Evolutionary conservation across 1,284 basidiomycete species (phyloP).

Genomic region (Coniophora puteana): DNA sequence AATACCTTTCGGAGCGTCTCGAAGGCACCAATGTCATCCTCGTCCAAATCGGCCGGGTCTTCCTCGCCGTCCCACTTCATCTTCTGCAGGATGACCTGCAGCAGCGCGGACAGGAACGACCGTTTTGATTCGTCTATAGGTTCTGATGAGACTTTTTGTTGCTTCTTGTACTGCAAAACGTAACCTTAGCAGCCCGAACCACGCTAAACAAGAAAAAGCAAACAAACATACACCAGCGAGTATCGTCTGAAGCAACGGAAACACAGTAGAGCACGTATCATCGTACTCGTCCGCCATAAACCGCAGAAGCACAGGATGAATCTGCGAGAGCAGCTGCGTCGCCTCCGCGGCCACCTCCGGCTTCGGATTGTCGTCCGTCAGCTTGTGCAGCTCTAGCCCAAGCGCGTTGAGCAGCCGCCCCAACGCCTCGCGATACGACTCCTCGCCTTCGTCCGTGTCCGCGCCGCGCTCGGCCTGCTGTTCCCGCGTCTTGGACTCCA

Average conservation of each 20-base stretch:
- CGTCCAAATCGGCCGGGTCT: slow-evolving; percentile 82
- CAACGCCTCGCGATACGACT: slow-evolving; percentile 86
- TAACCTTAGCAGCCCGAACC: slow-evolving; percentile 12
- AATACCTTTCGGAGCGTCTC: slow-evolving; percentile 80
- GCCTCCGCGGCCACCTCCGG: slow-evolving; percentile 70
- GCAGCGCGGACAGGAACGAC: slow-evolving; percentile 76
- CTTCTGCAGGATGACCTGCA: slow-evolving; percentile 83
- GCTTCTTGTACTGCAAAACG: slow-evolving; percentile 82
- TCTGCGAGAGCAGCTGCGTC: slow-evolving; percentile 59
- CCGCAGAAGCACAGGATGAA: slow-evolving; percentile 80
- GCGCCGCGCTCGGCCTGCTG: slow-evolving; percentile 64
- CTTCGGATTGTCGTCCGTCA: slow-evolving; percentile 69
- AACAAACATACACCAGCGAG: slow-evolving; percentile 62
- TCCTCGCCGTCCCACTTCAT: slow-evolving; percentile 89
- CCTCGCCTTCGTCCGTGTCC: slow-evolving; percentile 73
- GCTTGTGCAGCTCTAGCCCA: slow-evolving; percentile 82
- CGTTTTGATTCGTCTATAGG: slow-evolving; percentile 72
- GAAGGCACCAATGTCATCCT: slow-evolving; percentile 86
- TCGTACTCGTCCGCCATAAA: slow-evolving; percentile 91
- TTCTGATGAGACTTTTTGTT: slow-evolving; percentile 64
- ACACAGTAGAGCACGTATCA: slow-evolving; percentile 82
- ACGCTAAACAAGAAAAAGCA: background rate
- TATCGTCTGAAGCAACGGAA: slow-evolving; percentile 75
- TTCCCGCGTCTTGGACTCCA: slow-evolving; percentile 74
- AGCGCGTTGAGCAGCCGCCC: slow-evolving; percentile 84